Evolutionary conservation across 2,329 filamentous ascomycete species (phyloP), one percentile per base, ranked within the genome.

Genomic region (Diaporthe sp.): DNA sequence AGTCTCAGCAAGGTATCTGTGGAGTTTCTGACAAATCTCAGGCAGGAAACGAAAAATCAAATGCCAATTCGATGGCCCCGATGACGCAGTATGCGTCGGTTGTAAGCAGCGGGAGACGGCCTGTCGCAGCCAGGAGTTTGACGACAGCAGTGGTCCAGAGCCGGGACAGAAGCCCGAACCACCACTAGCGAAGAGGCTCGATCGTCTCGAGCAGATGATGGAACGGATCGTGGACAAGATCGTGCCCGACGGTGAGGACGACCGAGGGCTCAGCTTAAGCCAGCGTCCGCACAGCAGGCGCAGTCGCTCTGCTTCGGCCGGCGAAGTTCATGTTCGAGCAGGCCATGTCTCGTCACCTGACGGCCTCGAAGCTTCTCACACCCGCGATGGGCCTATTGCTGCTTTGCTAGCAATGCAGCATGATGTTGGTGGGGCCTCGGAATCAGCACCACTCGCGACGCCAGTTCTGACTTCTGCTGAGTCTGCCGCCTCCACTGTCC

Each of bases 1-100:
- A 34, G 5, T 22, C 31, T 9, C 22, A 25, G 13, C 6, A 9
- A 1, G 6, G 6, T 9, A 1, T 9, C 2, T 53, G 19, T 28
- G 1, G 7, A 37, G 8, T 9, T 51, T 49, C 70, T 78, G 15
- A 67, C 55, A 69, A 42, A 57, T 44, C 25, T 37, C 17, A 85
- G 84, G 84, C 74, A 82, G 84, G 25, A 84, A 86, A 65, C 84
- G 88, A 57, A 90, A 90, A 79, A 86, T 88, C 59, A 84, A 84
- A 46, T 90, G 88, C 79, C 84, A 87, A 59, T 87, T 85, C 72
- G 76, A 82, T 37, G 82, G 83, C 2, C 81, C 82, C 22, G 79
- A 83, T 39, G 85, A 87, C 37, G 73, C 80, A 5, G 78, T 85
- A 4, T 89, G 88, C 77, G 80, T 84, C 49, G 84, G 84, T 25